A percentile compares a stretch with the other conserved stretches of the same genome.
These are phyloP conservation scores for Kuraishia borneana DNA, from an alignment of 805 yeast species.

Conservation along the genomic window DNA sequence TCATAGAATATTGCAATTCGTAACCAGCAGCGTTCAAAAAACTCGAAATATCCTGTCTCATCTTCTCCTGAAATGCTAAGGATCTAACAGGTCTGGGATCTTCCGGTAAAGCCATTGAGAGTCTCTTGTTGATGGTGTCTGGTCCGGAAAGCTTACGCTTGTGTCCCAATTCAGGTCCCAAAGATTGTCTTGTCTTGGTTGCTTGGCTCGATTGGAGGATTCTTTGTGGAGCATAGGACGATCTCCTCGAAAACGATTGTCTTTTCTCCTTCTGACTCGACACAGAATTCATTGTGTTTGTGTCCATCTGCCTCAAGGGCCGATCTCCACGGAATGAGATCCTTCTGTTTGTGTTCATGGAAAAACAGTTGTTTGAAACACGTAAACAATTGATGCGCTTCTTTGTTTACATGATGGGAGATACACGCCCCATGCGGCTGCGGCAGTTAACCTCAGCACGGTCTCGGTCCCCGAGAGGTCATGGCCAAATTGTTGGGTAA, in stretches of 20 bases:
- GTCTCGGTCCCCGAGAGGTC: no score
- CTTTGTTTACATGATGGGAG: background rate
- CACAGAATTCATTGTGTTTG: background rate
- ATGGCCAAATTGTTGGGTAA: no score
- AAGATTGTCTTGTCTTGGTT: constrained; percentile 12
- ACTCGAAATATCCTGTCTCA: constrained; percentile 58
- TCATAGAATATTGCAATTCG: constrained; percentile 64
- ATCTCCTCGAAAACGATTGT: background rate
- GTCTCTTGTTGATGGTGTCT: constrained; percentile 13
- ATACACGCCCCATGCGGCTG: no score
- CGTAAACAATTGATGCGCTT: background rate
- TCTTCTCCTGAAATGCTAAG: constrained; percentile 47
- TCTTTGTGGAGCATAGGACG: constrained; percentile 3
- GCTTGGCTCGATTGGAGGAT: constrained; percentile 6
- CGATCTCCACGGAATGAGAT: background rate
- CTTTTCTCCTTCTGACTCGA: background rate
- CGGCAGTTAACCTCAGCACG: no score
- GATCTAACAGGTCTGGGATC: constrained; percentile 80
- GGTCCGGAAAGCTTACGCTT: constrained; percentile 12
- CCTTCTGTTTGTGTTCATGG: background rate
- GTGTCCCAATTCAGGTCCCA: constrained; percentile 4
- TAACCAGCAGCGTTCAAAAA: constrained; percentile 55
- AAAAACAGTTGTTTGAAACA: no score
- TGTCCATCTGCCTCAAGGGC: background rate
- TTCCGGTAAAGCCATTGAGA: constrained; percentile 4